phyloP scores from a whole-genome alignment of 2,329 filamentous ascomycete genomes.

The Trichoderma oligosporum region DNA sequence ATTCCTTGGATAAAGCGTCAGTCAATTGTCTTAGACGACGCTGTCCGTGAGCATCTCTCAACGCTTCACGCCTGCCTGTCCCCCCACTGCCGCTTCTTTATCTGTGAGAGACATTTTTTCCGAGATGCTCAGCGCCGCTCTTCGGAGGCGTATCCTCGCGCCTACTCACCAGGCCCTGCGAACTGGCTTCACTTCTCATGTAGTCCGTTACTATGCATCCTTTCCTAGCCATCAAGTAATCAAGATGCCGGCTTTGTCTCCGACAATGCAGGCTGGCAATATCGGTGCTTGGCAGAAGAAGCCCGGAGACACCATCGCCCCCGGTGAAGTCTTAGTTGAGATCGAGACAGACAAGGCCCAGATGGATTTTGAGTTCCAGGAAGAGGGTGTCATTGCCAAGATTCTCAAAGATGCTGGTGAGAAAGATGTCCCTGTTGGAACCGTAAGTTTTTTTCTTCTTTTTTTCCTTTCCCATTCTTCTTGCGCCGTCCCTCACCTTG shows the following conservation, averaged over 20 bases:
- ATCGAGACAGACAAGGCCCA: conserved; percentile 99
- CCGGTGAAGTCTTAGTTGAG: conserved; percentile 94
- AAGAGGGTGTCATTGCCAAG: conserved; percentile 94
- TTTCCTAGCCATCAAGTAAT: conserved; percentile 93
- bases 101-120: conserved; percentile 31
- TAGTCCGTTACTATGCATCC: conserved; percentile 68
- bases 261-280: conserved; percentile 95
- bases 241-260: conserved; percentile 96
- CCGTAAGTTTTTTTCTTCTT: conserved; percentile 60
- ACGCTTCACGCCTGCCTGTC: conserved; percentile 21
- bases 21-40: conserved; percentile 18
- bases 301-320: conserved; percentile 77
- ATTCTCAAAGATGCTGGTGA: conserved; percentile 86
- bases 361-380: conserved; percentile 99
- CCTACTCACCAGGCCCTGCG: conserved; percentile 49
- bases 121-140: conserved; percentile 59
- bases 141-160: conserved; percentile 59
- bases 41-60: conserved; percentile 16
- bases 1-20: conserved; percentile 20
- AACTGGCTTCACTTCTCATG: conserved; percentile 49
- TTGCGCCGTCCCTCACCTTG: too few relatives aligned
- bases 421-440: conserved; percentile 92
- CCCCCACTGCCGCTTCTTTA: conserved; percentile 22
- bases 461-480: conserved; percentile 18
- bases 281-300: conserved; percentile 99